Evolutionary conservation across 1,284 basidiomycete genomes (phyloP), one percentile per base, ranked within the genome.

Genomic region (Hymenochaete sp.): DNA sequence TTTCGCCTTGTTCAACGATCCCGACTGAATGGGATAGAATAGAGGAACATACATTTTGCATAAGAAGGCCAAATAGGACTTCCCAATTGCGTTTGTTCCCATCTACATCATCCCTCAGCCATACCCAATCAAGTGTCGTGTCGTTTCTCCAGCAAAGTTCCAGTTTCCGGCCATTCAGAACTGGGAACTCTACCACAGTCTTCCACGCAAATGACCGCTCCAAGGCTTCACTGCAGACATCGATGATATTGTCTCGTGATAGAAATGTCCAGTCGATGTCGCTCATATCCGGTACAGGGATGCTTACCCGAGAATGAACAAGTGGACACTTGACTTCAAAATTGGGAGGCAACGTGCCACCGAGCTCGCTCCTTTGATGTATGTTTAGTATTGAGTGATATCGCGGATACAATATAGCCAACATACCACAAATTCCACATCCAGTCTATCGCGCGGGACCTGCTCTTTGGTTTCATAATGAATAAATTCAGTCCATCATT

Each of bases 121-220:
- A 82, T 29, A 90, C 69, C 90, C 89, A 93, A 58, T 93, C 87
- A 38, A 91, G 60, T 52, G 75, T 75, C 1, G 75, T 75, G 36
- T 73, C 79, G 40, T 71, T 62, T 22, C 85, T 71, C 89, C 89
- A 93, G 33, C 81, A 83, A 14, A 93, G 68, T 56, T 80, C 75
- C 32, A 91, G 63, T n/a, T 64, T 62, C 45, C 73, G 68, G 14
- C 87, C 87, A 32, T 67, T 63, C 19, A 57, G 59, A 3, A 79
- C 55, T 33, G 76, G 67, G 14, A 62, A 60, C 50, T 78, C 72
- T 42, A 86, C 67, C n/a, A 84, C 43, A 27, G 47, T 57, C 28
- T 76, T 68, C 75, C 82, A 90, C 44, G 81, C 76, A 7, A 69
- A 68, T 25, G 81, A 66, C 13, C 65, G 59, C 24, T 64, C 61